Conservation (phyloP, 2,329 filamentous ascomycete genomes). For the Penicillium occitanis region DNA sequence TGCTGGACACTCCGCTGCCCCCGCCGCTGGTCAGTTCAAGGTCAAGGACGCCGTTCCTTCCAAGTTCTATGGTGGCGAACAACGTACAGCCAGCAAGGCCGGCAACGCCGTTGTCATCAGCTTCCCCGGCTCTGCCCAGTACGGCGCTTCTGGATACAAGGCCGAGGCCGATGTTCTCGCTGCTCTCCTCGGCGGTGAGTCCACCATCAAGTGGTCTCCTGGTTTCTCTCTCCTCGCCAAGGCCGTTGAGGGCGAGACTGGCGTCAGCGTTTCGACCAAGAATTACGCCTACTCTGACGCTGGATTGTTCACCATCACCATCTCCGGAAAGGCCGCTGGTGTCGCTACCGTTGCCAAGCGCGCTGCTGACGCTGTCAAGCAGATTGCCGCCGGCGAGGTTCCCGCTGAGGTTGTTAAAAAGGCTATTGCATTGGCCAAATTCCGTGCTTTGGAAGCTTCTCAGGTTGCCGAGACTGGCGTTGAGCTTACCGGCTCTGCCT, state of each 20-base stretch:
- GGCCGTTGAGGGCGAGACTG: slow-evolving; percentile 65
- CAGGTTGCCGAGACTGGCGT: slow-evolving; percentile 76
- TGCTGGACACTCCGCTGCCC: slow-evolving; percentile 60
- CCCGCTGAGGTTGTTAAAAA: slow-evolving; percentile 85
- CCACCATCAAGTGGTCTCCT: slow-evolving; percentile 90
- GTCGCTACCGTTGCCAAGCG: slow-evolving; percentile 73
- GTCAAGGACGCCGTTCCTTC: slow-evolving; percentile 61
- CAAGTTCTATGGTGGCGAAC: slow-evolving; percentile 94
- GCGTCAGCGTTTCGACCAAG: slow-evolving; percentile 68
- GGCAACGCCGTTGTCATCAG: slow-evolving; percentile 85
- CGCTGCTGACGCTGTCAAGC: slow-evolving; percentile 78
- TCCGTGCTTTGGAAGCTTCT: slow-evolving; percentile 78
- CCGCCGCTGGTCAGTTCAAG: slow-evolving; percentile 52
- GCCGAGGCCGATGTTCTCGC: slow-evolving; percentile 85
- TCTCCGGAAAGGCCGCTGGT: slow-evolving; percentile 71
- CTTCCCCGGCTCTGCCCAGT: slow-evolving; percentile 84
- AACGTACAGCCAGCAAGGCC: slow-evolving; percentile 73
- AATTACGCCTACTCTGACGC: slow-evolving; percentile 91
- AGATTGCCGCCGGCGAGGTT: slow-evolving; percentile 71
- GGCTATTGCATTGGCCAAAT: slow-evolving; percentile 90
- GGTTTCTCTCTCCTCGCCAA: slow-evolving; percentile 91
- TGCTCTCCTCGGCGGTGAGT: slow-evolving; percentile 84
- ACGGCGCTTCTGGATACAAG: slow-evolving; percentile 71
- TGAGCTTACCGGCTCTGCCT: slow-evolving; percentile 78
- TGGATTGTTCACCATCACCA: slow-evolving; percentile 79